Evolutionary conservation across 2,329 filamentous ascomycete species (phyloP).

Genomic region (Aspergillus sp.): DNA sequence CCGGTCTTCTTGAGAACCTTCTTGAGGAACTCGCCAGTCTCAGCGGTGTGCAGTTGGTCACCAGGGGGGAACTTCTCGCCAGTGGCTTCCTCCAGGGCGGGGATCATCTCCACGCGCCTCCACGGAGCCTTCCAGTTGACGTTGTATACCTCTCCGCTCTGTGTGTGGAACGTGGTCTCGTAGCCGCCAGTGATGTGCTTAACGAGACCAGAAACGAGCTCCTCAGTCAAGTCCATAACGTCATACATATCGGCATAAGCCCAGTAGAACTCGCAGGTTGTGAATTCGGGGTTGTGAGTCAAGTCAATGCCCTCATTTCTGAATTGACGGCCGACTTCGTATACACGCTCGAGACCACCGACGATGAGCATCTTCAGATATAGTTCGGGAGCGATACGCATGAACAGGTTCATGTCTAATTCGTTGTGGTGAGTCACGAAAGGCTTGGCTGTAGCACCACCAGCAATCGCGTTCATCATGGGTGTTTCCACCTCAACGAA

Average conservation of each 20-base stretch:
- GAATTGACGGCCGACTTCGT: conserved; percentile 95
- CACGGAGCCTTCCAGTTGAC: conserved; percentile 97
- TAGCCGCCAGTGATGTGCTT: conserved; percentile 86
- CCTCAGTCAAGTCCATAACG: conserved; percentile 87
- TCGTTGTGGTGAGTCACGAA: conserved; percentile 98
- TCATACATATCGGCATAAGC: conserved; percentile 92
- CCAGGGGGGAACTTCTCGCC: conserved; percentile 93
- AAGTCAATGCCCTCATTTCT: conserved; percentile 89
- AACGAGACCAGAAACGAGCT: conserved; percentile 86
- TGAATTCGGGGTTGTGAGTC: conserved; percentile 98
- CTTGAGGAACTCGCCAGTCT: conserved; percentile 88
- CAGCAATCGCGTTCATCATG: conserved; percentile 95
- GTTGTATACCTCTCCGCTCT: conserved; percentile 81
- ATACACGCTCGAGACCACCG: conserved; percentile 90
- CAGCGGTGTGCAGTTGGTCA: conserved; percentile 84
- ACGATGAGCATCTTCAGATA: conserved; percentile 97
- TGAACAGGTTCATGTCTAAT: conserved; percentile 88
- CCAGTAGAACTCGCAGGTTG: conserved; percentile 95
- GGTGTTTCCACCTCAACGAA: conserved; percentile 96
- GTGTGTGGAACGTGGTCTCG: conserved; percentile 82
- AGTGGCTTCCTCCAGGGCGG: conserved; percentile 82
- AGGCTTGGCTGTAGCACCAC: conserved; percentile 92
- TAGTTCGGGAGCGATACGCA: conserved; percentile 92
- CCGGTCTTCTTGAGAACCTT: conserved; percentile 84
- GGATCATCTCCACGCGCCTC: conserved; percentile 94